Conservation (phyloP, 1,284 basidiomycete genomes). For the Ustilago crameri region DNA sequence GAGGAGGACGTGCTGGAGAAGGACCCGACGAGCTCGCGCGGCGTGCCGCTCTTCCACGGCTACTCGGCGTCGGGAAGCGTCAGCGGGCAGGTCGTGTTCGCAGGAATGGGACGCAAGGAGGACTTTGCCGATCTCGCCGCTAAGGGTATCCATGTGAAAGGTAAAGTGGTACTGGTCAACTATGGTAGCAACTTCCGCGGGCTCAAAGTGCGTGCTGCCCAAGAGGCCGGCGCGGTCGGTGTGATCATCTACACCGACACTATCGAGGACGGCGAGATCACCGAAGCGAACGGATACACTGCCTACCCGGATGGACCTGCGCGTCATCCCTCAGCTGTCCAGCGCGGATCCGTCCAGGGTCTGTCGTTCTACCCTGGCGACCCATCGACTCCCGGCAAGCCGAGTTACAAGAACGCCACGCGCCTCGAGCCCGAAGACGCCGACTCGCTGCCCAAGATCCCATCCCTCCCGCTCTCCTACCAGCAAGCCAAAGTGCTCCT, state of each 20-base stretch:
- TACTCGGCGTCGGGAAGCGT: slow-evolving; percentile 68
- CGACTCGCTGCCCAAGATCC: slow-evolving; percentile 81
- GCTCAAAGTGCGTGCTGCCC: slow-evolving; percentile 81
- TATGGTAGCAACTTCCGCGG: slow-evolving; percentile 87
- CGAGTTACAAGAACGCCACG: slow-evolving; percentile 85
- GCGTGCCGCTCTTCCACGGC: slow-evolving; percentile 70
- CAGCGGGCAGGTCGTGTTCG: slow-evolving; percentile 79
- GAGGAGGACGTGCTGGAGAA: slow-evolving; percentile 68
- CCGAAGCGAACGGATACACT: slow-evolving; percentile 74
- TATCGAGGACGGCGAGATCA: slow-evolving; percentile 85
- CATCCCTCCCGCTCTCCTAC: slow-evolving; percentile 76
- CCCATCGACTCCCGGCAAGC: slow-evolving; percentile 85
- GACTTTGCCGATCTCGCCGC: slow-evolving; percentile 74
- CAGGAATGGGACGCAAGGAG: slow-evolving; percentile 81
- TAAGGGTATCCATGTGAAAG: slow-evolving; percentile 78
- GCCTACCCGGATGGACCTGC: slow-evolving; percentile 86
- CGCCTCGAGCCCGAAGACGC: slow-evolving; percentile 72
- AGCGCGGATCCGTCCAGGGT: slow-evolving; percentile 85
- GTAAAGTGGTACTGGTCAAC: slow-evolving; percentile 83
- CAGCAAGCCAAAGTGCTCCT: slow-evolving; percentile 71
- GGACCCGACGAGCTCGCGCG: slow-evolving; percentile 70
- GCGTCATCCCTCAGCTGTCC: slow-evolving; percentile 76
- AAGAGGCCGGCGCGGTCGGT: slow-evolving; percentile 78
- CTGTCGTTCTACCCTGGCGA: slow-evolving; percentile 83
- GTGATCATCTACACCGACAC: slow-evolving; percentile 85